A percentile compares a stretch with the other conserved stretches of the same genome.
Conservation (phyloP, 2,329 filamentous ascomycete species). For the Arthrobotrys sinensis region DNA sequence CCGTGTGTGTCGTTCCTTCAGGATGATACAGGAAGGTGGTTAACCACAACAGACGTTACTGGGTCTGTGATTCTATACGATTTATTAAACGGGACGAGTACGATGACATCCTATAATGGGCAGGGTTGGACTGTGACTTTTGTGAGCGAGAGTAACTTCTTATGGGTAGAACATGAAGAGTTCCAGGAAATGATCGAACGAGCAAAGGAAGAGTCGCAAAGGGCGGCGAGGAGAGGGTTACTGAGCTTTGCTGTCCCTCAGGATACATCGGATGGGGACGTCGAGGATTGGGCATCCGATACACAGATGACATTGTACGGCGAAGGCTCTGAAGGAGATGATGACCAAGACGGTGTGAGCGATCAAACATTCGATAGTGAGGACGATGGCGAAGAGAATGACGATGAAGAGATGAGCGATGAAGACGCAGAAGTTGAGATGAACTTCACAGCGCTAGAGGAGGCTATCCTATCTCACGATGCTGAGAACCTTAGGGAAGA, state of each 20-base stretch:
- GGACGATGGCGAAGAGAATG: conserved; percentile 45
- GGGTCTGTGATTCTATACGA: conserved; percentile 65
- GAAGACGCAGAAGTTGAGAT: conserved; percentile 33
- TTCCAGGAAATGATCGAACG: conserved; percentile 44
- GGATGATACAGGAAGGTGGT: conserved; percentile 64
- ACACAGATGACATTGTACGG: conserved; percentile 45
- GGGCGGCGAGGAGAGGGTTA: conserved; percentile 20
- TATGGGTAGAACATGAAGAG: conserved; percentile 50
- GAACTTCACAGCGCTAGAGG: conserved; percentile 37
- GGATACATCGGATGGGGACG: conserved; percentile 29
- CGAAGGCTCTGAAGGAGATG: conserved; percentile 48
- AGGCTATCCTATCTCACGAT: conserved; percentile 18
- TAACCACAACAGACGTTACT: conserved; percentile 63
- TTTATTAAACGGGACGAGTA: conserved; percentile 58
- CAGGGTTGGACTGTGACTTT: conserved; percentile 51
- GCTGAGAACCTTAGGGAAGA: conserved; percentile 69
- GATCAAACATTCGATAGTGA: conserved; percentile 39
- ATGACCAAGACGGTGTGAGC: conserved; percentile 44
- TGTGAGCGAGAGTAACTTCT: conserved; percentile 55
- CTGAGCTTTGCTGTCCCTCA: conserved; percentile 30
- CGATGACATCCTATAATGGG: conserved; percentile 54
- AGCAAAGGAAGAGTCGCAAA: conserved; percentile 29
- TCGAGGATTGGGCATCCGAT: conserved; percentile 60
- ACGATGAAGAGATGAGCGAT: conserved; percentile 31
- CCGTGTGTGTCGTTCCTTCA: conserved; percentile 64